These are phyloP conservation scores for Aspergillus affinis DNA, from an alignment of 495 filamentous ascomycete genomes.

Conservation along the genomic window DNA sequence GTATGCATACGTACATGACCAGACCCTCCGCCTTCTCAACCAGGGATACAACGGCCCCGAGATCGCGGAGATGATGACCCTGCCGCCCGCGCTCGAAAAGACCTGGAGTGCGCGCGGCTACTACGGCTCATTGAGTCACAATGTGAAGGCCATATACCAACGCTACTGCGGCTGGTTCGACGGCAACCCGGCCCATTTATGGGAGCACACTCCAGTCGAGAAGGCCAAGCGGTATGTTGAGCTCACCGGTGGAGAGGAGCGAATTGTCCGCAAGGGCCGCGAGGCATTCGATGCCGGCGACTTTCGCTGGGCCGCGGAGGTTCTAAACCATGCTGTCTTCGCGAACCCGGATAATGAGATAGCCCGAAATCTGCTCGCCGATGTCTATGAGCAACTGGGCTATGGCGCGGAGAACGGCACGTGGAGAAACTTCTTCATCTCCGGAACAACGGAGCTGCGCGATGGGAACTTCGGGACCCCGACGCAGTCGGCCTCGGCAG, in stretches of 20 bases:
- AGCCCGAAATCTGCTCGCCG: slow-evolving; percentile 17
- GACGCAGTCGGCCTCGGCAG: not conserved
- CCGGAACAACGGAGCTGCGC: slow-evolving; percentile 17
- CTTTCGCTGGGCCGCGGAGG: slow-evolving; percentile 26
- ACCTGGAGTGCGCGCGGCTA: slow-evolving; percentile 28
- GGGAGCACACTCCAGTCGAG: slow-evolving; percentile 30
- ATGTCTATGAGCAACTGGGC: slow-evolving; percentile 28
- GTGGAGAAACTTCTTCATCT: slow-evolving; percentile 30
- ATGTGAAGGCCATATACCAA: slow-evolving; percentile 41
- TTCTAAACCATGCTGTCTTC: slow-evolving; percentile 28
- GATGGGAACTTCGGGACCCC: not conserved
- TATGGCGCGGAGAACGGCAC: slow-evolving; percentile 29
- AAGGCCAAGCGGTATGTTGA: slow-evolving; percentile 26
- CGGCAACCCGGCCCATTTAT: slow-evolving; percentile 34
- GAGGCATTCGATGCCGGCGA: slow-evolving; percentile 16
- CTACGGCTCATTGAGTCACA: slow-evolving; percentile 37
- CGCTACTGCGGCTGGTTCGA: slow-evolving; percentile 38
- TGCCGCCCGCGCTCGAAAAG: slow-evolving; percentile 23
- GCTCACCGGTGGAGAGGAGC: slow-evolving; percentile 23
- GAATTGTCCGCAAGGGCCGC: slow-evolving; percentile 22
- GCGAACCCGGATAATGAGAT: slow-evolving; percentile 13
- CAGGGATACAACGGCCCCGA: slow-evolving; percentile 26
- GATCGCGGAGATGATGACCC: slow-evolving; percentile 30
- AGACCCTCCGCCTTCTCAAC: slow-evolving; percentile 34
- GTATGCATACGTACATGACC: slow-evolving; percentile 36